phyloP scores from a whole-genome alignment of 1,284 basidiomycete species.

The Leucoagaricus sp. region DNA sequence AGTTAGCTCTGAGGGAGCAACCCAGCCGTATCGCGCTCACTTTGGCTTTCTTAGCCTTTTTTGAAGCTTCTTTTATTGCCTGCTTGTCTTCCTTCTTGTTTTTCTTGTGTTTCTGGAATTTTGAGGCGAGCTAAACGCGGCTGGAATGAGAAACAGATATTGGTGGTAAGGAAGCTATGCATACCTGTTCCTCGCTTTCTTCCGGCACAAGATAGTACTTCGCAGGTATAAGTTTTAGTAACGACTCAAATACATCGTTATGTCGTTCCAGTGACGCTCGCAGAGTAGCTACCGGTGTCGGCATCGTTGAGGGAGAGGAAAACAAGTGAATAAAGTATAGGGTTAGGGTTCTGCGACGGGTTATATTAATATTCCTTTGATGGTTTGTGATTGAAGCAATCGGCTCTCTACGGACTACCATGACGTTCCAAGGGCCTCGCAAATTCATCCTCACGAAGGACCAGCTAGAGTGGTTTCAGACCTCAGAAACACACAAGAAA shows the following conservation, averaged over 20 bases:
- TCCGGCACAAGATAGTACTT: slow-evolving; percentile 83
- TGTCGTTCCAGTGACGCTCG: slow-evolving; percentile 75
- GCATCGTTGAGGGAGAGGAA: slow-evolving; percentile 35
- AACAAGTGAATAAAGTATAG: slow-evolving; percentile 1
- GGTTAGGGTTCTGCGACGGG: slow-evolving; percentile 13
- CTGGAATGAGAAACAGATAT: background rate
- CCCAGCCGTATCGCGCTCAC: slow-evolving; percentile 40
- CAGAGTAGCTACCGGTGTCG: slow-evolving; percentile 52
- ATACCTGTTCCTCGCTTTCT: slow-evolving; percentile 66
- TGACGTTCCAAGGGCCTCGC: slow-evolving; percentile 38
- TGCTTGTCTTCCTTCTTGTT: slow-evolving; percentile 81
- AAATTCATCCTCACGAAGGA: slow-evolving; percentile 83
- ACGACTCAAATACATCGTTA: slow-evolving; percentile 80
- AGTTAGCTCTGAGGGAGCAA: background rate
- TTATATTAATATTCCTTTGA: background rate
- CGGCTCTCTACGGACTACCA: background rate
- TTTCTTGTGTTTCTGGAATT: slow-evolving; percentile 90
- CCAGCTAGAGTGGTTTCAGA: slow-evolving; percentile 84
- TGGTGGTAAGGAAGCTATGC: slow-evolving; percentile 9
- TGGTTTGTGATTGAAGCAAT: slow-evolving; percentile 2
- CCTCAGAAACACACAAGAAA: slow-evolving; percentile 69
- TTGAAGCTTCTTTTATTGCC: slow-evolving; percentile 83
- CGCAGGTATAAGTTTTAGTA: slow-evolving; percentile 84
- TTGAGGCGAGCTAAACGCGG: slow-evolving; percentile 51
- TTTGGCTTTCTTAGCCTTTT: slow-evolving; percentile 84